phyloP scores from a whole-genome alignment of 1,284 basidiomycete species.

The Mycocalia duriaeana region DNA sequence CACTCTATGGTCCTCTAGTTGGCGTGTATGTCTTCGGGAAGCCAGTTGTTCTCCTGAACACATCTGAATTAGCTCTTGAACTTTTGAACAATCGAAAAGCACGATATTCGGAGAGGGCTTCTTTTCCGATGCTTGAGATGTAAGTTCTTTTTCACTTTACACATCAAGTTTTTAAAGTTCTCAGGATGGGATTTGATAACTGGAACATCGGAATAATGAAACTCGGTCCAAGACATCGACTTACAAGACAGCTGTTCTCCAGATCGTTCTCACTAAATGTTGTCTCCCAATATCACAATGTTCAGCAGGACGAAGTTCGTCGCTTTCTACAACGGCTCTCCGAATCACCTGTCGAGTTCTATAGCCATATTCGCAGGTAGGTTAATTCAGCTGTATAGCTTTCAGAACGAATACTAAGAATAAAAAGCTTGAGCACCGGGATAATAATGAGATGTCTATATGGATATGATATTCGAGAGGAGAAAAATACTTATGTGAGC shows the following conservation, averaged over 20 bases:
- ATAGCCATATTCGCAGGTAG: neutral
- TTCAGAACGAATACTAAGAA: neutral
- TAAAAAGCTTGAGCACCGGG: neutral
- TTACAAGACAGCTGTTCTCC: neutral
- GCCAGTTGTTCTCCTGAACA: constrained; percentile 5
- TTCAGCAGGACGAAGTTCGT: neutral
- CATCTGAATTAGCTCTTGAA: neutral
- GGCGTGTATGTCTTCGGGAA: neutral
- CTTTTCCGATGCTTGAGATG: constrained; percentile 1
- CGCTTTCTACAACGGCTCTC: neutral
- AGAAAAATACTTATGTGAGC: neutral
- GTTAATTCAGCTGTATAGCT: neutral
- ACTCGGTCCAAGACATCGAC: neutral
- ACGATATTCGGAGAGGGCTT: neutral
- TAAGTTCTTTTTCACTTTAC: neutral
- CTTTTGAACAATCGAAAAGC: neutral
- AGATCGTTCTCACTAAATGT: neutral
- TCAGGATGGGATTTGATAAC: neutral
- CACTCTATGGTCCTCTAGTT: constrained; percentile 6
- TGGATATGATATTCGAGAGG: neutral
- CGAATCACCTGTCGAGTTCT: neutral
- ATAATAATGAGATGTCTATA: neutral
- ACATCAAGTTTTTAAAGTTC: neutral
- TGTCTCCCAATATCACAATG: neutral
- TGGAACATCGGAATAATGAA: constrained; percentile 2